Evolutionary conservation across 768 basidiomycete species (phyloP).

Genomic region (Filobasidium floriforme): DNA sequence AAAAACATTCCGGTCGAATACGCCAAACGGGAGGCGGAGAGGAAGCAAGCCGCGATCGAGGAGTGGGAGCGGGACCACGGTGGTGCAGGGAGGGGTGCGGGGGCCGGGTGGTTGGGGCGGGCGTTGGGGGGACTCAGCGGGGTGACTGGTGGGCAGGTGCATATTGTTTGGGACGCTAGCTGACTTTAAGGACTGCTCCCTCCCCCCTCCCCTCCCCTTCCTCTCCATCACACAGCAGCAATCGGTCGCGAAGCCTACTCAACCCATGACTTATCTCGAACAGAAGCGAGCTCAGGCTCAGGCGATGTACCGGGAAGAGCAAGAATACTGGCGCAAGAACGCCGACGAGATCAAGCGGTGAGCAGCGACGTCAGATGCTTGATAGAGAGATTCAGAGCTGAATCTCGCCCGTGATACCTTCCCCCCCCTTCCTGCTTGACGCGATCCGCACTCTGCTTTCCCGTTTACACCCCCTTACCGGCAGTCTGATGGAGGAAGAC

Average conservation of each 20-base stretch:
- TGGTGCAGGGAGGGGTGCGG: conserved; percentile 26
- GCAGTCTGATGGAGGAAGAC: conserved; percentile 44
- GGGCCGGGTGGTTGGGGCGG: conserved; percentile 31
- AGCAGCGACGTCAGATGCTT: conserved; percentile 15
- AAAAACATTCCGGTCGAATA: conserved; percentile 86
- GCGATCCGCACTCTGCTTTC: neutral
- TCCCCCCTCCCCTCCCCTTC: neutral
- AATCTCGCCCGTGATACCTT: neutral
- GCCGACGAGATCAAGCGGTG: conserved; percentile 44
- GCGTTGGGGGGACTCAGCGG: conserved; percentile 39
- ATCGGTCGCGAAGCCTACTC: conserved; percentile 36
- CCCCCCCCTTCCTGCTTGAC: neutral
- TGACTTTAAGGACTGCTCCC: neutral
- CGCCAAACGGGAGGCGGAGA: conserved; percentile 75
- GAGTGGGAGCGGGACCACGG: conserved; percentile 62
- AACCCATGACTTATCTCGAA: conserved; percentile 45
- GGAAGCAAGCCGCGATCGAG: conserved; percentile 66
- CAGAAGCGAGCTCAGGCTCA: conserved; percentile 43
- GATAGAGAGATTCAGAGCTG: neutral
- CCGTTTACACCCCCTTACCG: too few relatives aligned
- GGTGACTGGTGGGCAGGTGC: conserved; percentile 19
- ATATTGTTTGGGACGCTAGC: neutral
- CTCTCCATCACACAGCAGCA: conserved; percentile 10
- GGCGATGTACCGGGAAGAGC: conserved; percentile 41
- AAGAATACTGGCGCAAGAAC: conserved; percentile 43